Evolutionary conservation across 1,284 basidiomycete genomes (phyloP).

Genomic region (Rhodotorula sp.): DNA sequence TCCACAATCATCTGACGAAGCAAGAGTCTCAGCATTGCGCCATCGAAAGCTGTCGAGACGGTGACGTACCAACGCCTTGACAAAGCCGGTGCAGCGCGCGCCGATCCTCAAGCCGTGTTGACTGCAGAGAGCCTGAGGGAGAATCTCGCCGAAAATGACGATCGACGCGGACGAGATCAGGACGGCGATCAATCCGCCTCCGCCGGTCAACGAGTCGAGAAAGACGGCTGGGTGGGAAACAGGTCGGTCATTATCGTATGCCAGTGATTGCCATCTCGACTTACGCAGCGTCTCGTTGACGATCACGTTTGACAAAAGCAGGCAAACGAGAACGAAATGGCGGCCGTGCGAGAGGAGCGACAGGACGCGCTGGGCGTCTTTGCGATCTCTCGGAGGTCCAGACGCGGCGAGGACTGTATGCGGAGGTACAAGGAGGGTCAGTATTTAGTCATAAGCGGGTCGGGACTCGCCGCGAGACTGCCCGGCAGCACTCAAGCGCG

Average conservation of each 20-base stretch:
- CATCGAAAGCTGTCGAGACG: slow-evolving; percentile 51
- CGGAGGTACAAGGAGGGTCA: not conserved
- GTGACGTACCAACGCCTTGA: slow-evolving; percentile 50
- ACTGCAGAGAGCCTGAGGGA: slow-evolving; percentile 55
- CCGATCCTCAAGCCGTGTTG: slow-evolving; percentile 56
- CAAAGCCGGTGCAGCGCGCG: slow-evolving; percentile 54
- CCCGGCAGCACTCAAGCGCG: not conserved
- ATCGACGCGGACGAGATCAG: slow-evolving; percentile 27
- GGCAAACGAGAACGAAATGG: slow-evolving; percentile 47
- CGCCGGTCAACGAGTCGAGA: slow-evolving; percentile 69
- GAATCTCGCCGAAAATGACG: slow-evolving; percentile 44
- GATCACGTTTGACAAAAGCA: slow-evolving; percentile 51
- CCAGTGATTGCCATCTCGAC: not conserved
- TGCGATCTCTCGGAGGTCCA: slow-evolving; percentile 45
- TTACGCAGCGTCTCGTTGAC: slow-evolving; percentile 48
- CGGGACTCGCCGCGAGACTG: no score
- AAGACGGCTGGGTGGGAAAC: slow-evolving; percentile 66
- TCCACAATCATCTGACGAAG: slow-evolving; percentile 46
- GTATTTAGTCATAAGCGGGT: accelerated
- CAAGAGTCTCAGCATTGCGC: slow-evolving; percentile 45
- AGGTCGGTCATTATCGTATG: not conserved
- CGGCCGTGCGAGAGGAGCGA: slow-evolving; percentile 49
- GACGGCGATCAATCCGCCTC: slow-evolving; percentile 20
- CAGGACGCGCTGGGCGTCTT: slow-evolving; percentile 49
- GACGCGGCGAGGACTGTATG: slow-evolving; percentile 29